Evolutionary conservation across 225 moss, liverwort and hornwort species (phyloP).

Genomic region (Pseudisothecium myosuroides): DNA sequence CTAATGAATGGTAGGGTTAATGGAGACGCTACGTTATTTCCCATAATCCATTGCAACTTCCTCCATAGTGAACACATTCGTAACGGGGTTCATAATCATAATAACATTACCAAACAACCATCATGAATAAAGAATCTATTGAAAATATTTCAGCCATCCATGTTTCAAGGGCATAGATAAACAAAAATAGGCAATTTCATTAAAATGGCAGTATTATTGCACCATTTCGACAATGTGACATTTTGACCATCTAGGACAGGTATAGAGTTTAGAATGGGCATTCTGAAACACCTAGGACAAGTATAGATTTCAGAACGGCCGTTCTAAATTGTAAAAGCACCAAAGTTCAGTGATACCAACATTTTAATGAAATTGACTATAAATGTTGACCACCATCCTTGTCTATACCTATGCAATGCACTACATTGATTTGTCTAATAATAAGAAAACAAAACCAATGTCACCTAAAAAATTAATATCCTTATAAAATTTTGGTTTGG

Average conservation of each 20-base stretch:
- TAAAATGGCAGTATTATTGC: too few relatives aligned
- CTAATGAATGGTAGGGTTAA: neutral
- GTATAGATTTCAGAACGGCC: too few relatives aligned
- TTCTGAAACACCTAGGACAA: too few relatives aligned
- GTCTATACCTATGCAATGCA: neutral
- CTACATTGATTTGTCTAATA: neutral
- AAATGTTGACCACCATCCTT: neutral
- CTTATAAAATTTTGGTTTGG: neutral
- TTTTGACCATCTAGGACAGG: too few relatives aligned
- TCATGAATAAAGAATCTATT: neutral
- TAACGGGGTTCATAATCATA: neutral
- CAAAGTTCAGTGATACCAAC: too few relatives aligned
- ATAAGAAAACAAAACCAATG: neutral
- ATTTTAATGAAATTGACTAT: too few relatives aligned
- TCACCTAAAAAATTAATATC: neutral
- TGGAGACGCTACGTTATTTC: neutral
- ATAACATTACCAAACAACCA: neutral
- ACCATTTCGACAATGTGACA: too few relatives aligned
- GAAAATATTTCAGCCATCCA: neutral
- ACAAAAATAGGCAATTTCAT: too few relatives aligned
- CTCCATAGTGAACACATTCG: rapidly evolving
- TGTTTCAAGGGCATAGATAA: neutral
- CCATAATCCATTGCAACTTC: neutral
- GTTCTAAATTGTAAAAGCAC: too few relatives aligned
- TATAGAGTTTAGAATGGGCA: too few relatives aligned